These are phyloP conservation scores for Rhizopus sp. DNA, from an alignment of 371 early-diverging fungal genomes.

Conservation along the genomic window DNA sequence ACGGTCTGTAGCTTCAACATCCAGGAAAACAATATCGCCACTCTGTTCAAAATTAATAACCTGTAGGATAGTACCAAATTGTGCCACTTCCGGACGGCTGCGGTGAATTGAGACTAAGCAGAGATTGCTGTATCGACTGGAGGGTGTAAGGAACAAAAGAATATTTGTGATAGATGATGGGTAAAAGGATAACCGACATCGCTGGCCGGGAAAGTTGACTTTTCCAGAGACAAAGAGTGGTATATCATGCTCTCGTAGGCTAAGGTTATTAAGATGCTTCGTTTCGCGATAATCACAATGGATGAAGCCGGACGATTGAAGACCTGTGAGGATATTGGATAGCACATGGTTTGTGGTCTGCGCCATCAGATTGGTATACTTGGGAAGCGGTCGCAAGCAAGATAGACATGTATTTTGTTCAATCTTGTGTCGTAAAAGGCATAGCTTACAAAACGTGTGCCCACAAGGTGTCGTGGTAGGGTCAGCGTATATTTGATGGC, in stretches of 20 bases:
- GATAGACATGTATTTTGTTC: constrained; percentile 10
- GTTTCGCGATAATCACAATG: constrained; percentile 12
- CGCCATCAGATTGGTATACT: constrained; percentile 16
- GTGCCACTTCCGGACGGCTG: constrained; percentile 24
- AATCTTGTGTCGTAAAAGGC: constrained; percentile 21
- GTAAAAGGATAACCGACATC: constrained; percentile 16
- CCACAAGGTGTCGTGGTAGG: constrained; percentile 30
- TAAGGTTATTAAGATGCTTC: not conserved
- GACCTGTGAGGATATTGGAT: constrained; percentile 12
- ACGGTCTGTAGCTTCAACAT: constrained; percentile 24
- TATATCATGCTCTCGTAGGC: constrained; percentile 11
- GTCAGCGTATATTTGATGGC: constrained; percentile 10
- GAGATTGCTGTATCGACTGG: constrained; percentile 22
- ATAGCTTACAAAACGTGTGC: constrained; percentile 30
- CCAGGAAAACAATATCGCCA: constrained; percentile 17
- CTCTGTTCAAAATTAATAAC: constrained; percentile 19
- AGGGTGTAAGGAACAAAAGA: constrained; percentile 13
- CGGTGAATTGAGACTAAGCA: constrained; percentile 25
- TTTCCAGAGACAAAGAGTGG: constrained; percentile 24
- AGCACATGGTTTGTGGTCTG: constrained; percentile 22
- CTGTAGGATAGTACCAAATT: constrained; percentile 29
- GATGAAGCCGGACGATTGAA: constrained; percentile 16
- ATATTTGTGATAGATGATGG: constrained; percentile 12
- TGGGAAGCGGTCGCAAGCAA: constrained; percentile 29
- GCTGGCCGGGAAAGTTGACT: constrained; percentile 27